Conservation (phyloP, 2,329 filamentous ascomycete genomes). For the Westerdykella ornata region DNA sequence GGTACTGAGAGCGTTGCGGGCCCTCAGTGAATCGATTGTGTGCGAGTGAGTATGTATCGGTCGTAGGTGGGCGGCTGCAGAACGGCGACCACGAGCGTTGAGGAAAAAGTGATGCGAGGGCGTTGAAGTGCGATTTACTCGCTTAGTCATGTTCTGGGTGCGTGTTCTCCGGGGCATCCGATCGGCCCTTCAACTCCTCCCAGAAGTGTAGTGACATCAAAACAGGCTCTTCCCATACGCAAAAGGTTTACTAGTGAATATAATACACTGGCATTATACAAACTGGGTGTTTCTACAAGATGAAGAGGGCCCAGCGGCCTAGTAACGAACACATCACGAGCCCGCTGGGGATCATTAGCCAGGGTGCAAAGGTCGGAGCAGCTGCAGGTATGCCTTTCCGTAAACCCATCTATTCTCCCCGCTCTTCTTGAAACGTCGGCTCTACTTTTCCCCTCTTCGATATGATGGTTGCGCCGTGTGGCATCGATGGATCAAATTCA, state of each 20-base stretch:
- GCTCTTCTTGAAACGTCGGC: too few relatives aligned
- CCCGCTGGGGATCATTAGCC: slow-evolving; percentile 9
- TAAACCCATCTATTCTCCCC: too few relatives aligned
- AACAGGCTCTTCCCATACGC: neutral
- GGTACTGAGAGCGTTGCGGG: slow-evolving; percentile 23
- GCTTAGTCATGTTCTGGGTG: slow-evolving; percentile 18
- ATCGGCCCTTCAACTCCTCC: neutral
- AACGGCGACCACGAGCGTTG: slow-evolving; percentile 16
- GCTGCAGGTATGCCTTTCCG: slow-evolving; percentile 18
- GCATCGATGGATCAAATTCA: too few relatives aligned
- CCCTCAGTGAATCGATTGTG: slow-evolving; percentile 22
- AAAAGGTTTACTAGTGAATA: too few relatives aligned
- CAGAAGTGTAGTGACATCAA: slow-evolving; percentile 1
- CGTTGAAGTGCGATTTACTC: slow-evolving; percentile 15
- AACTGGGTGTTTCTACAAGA: too few relatives aligned
- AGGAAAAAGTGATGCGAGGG: slow-evolving; percentile 20
- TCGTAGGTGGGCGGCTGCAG: slow-evolving; percentile 11
- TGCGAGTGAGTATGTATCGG: slow-evolving; percentile 16
- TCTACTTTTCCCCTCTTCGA: too few relatives aligned
- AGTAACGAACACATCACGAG: slow-evolving; percentile 18
- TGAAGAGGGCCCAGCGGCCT: neutral
- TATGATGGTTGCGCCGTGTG: too few relatives aligned
- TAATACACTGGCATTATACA: too few relatives aligned
- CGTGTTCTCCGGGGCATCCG: slow-evolving; percentile 5
- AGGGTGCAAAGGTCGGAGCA: slow-evolving; percentile 17